phyloP scores from a whole-genome alignment of 2,329 filamentous ascomycete species.

The Colletotrichum musae region DNA sequence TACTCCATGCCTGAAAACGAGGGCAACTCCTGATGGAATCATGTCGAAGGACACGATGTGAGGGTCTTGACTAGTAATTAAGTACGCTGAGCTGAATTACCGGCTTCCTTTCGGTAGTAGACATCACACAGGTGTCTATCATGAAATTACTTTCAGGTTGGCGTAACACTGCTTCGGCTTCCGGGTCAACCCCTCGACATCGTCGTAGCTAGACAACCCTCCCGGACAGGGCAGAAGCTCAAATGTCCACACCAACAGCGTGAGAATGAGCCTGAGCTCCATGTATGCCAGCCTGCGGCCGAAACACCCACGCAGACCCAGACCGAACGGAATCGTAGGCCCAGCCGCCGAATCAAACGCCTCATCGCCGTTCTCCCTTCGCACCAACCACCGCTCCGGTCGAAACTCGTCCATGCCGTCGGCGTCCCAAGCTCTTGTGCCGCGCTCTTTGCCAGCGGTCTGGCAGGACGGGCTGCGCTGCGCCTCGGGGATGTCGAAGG shows the following conservation, averaged over 20 bases:
- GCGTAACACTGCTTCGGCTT: conserved; percentile 17
- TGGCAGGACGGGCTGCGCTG: conserved; percentile 45
- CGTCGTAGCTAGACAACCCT: neutral
- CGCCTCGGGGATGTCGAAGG: conserved; percentile 46
- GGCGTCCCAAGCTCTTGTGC: conserved; percentile 5
- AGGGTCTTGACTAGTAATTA: too few relatives aligned
- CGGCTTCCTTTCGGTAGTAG: too few relatives aligned
- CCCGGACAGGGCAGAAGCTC: conserved; percentile 38
- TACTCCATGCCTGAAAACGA: too few relatives aligned
- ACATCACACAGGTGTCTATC: neutral
- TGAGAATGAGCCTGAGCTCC: conserved; percentile 46
- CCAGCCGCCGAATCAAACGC: conserved; percentile 8
- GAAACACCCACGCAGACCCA: conserved; percentile 22
- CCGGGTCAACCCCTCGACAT: neutral
- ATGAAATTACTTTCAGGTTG: neutral
- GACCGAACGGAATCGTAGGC: conserved; percentile 12
- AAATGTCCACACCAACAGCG: conserved; percentile 49
- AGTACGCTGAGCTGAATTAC: too few relatives aligned
- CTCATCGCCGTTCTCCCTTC: neutral
- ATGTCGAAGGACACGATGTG: too few relatives aligned
- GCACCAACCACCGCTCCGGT: conserved; percentile 26
- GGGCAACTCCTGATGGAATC: too few relatives aligned
- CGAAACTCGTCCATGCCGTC: conserved; percentile 3
- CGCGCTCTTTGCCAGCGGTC: conserved; percentile 34
- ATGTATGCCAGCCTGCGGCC: conserved; percentile 44